phyloP scores from a whole-genome alignment of 2,329 filamentous ascomycete genomes.

The Dactylellina haptotyla region DNA sequence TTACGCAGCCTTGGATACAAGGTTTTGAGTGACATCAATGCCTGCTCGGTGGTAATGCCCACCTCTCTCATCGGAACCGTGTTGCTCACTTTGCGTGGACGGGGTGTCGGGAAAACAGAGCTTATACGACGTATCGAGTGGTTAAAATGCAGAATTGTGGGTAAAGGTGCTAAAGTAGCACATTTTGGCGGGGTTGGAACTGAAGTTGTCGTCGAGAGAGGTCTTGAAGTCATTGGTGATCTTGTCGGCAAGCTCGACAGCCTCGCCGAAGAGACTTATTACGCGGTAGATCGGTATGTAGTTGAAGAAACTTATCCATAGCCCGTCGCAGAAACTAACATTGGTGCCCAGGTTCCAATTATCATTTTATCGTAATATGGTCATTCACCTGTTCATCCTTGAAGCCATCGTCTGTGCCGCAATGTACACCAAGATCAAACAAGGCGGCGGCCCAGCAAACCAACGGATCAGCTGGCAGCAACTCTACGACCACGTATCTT shows the following conservation, averaged over 20 bases:
- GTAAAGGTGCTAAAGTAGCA: slow-evolving; percentile 83
- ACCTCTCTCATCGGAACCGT: slow-evolving; percentile 95
- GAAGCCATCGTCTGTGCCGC: slow-evolving; percentile 89
- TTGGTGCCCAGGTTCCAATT: slow-evolving; percentile 74
- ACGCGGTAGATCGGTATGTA: slow-evolving; percentile 79
- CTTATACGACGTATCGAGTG: slow-evolving; percentile 87
- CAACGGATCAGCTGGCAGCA: slow-evolving; percentile 81
- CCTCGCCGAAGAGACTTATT: slow-evolving; percentile 89
- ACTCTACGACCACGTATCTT: slow-evolving; percentile 81
- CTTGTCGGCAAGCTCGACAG: slow-evolving; percentile 82
- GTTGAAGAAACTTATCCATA: slow-evolving; percentile 40
- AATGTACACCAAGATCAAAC: slow-evolving; percentile 90
- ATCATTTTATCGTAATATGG: slow-evolving; percentile 99
- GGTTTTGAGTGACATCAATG: slow-evolving; percentile 92
- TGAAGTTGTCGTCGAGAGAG: slow-evolving; percentile 84
- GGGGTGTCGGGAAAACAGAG: slow-evolving; percentile 88
- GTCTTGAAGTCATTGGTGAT: slow-evolving; percentile 88
- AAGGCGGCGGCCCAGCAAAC: slow-evolving; percentile 82
- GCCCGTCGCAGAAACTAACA: slow-evolving; percentile 56
- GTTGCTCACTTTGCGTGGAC: slow-evolving; percentile 85
- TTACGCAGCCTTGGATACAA: slow-evolving; percentile 89
- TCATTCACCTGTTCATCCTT: slow-evolving; percentile 95
- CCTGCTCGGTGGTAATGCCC: slow-evolving; percentile 96
- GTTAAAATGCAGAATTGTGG: slow-evolving; percentile 81
- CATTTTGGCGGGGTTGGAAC: slow-evolving; percentile 87